These are phyloP conservation scores for Xylaria sp. DNA, from an alignment of 2,329 filamentous ascomycete species.

Conservation along the genomic window DNA sequence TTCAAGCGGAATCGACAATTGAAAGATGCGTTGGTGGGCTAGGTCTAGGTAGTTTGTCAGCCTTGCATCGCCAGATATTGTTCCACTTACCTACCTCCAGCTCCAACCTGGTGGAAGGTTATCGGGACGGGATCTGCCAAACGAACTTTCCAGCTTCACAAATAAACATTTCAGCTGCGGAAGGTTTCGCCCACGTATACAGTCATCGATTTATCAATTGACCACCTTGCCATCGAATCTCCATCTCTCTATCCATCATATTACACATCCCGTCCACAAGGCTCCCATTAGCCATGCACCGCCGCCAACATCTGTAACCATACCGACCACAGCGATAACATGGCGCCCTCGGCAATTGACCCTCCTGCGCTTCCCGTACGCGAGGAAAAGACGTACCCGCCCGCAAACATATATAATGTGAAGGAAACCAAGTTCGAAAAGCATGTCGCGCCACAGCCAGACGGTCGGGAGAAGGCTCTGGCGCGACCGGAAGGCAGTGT, in stretches of 20 bases:
- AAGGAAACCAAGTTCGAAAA: slow-evolving; percentile 65
- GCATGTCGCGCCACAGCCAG: slow-evolving; percentile 55
- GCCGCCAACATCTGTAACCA: slow-evolving; percentile 12
- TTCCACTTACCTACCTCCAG: background rate
- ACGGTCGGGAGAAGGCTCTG: slow-evolving; percentile 73
- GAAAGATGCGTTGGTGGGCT: too few species aligned
- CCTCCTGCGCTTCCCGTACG: slow-evolving; percentile 45
- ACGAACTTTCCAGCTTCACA: background rate
- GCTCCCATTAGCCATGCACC: slow-evolving; percentile 22
- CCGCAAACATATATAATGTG: slow-evolving; percentile 61
- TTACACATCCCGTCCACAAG: background rate
- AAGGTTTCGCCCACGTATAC: background rate
- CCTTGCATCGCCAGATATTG: slow-evolving; percentile 12
- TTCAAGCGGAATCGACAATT: too few species aligned
- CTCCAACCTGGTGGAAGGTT: too few species aligned
- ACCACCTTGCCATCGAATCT: background rate
- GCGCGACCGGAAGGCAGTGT: slow-evolving; percentile 57
- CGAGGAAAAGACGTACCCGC: slow-evolving; percentile 52
- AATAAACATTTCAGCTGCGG: background rate
- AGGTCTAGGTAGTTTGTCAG: slow-evolving; percentile 14
- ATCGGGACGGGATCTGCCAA: background rate
- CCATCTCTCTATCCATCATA: background rate
- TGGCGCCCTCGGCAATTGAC: slow-evolving; percentile 59
- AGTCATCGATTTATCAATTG: background rate
- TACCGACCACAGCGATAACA: slow-evolving; percentile 31